These are phyloP conservation scores for Diplotaxis tenuifolia DNA, from an alignment of 345 rosid species.

Conservation along the genomic window DNA sequence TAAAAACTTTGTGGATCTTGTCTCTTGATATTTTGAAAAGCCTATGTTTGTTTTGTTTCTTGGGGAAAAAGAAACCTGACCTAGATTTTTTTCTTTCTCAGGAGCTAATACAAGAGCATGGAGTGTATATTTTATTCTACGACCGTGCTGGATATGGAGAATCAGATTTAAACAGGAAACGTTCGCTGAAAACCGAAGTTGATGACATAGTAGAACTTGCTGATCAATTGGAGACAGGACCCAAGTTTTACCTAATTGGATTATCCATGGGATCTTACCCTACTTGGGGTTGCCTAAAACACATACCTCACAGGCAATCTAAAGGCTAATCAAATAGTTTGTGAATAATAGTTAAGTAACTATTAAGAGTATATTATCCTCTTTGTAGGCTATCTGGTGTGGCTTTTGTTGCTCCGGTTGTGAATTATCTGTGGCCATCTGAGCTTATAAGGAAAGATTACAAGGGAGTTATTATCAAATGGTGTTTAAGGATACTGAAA, in stretches of 20 bases:
- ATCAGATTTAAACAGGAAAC: conserved; percentile 60
- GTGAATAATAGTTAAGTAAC: too few species aligned
- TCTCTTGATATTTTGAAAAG: neutral
- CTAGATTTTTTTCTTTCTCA: conserved; percentile 39
- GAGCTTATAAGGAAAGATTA: conserved; percentile 53
- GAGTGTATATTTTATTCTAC: conserved; percentile 59
- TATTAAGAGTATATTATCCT: neutral
- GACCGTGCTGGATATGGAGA: conserved; percentile 93
- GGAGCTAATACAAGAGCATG: conserved; percentile 67
- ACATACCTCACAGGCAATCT: conserved; percentile 75
- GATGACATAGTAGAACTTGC: conserved; percentile 74
- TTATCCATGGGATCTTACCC: conserved; percentile 91
- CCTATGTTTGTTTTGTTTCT: neutral
- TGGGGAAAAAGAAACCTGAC: neutral
- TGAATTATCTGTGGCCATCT: conserved; percentile 84
- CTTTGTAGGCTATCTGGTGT: conserved; percentile 75
- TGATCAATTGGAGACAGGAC: conserved; percentile 62
- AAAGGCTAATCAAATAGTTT: conserved; percentile 9
- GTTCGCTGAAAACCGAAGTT: conserved; percentile 70
- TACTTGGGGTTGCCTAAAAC: conserved; percentile 77
- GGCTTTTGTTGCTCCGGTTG: conserved; percentile 67
- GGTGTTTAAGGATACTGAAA: conserved; percentile 55
- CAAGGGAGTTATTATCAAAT: conserved; percentile 48
- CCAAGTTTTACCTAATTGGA: conserved; percentile 73
- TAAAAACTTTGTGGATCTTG: too few species aligned